Conservation (phyloP, 768 basidiomycete species). For the Podaxis sp. region DNA sequence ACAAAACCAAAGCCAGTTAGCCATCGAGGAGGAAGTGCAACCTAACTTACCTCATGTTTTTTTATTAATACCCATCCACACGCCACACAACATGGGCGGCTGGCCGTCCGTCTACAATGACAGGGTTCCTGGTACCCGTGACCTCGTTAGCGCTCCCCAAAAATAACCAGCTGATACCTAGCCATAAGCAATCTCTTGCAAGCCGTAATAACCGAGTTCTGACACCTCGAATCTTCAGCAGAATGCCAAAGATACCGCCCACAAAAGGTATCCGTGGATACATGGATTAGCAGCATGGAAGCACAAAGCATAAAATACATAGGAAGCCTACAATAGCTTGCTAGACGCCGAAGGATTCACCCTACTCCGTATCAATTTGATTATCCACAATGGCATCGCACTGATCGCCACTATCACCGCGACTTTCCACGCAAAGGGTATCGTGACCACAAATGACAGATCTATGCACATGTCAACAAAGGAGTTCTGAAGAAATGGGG, state of each 20-base stretch:
- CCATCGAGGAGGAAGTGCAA: background rate
- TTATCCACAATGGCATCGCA: slow-evolving; percentile 85
- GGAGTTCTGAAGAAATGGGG: background rate
- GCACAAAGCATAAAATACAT: background rate
- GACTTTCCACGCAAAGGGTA: slow-evolving; percentile 91
- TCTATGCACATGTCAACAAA: slow-evolving; percentile 44
- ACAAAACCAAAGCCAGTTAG: too few species aligned
- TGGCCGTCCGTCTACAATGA: background rate
- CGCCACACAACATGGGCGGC: background rate
- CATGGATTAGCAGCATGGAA: background rate
- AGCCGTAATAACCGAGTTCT: background rate
- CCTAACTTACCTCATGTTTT: background rate
- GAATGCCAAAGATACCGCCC: background rate
- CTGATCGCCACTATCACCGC: slow-evolving; percentile 94
- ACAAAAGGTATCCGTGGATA: background rate
- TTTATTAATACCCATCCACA: background rate
- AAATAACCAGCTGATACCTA: background rate
- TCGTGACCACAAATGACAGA: slow-evolving; percentile 86
- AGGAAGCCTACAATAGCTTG: slow-evolving; percentile 65
- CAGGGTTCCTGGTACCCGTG: background rate
- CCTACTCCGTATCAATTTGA: slow-evolving; percentile 83
- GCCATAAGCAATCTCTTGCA: background rate
- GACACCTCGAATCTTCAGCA: background rate
- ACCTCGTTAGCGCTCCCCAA: background rate
- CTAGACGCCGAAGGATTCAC: slow-evolving; percentile 92